Evolutionary conservation across 2,329 filamentous ascomycete genomes (phyloP).

Genomic region (Clonostachys byssicola): DNA sequence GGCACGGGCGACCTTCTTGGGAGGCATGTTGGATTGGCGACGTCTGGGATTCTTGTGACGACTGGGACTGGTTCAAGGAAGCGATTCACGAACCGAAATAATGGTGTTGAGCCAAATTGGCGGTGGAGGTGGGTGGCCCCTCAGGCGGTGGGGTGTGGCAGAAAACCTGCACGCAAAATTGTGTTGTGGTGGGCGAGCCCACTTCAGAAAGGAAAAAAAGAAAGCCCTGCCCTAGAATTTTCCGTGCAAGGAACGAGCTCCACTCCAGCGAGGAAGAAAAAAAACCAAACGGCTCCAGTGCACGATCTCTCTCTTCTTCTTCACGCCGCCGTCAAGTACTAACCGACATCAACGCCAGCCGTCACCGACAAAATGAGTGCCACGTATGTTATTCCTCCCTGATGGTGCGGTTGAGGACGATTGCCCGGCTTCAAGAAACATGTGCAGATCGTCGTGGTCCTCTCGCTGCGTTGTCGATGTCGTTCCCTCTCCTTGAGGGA

Average conservation of each 20-base stretch:
- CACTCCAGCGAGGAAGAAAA: not conserved
- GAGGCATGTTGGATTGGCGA: slow-evolving; percentile 67
- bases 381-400: slow-evolving; percentile 49
- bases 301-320: slow-evolving; percentile 2
- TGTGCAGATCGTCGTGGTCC: slow-evolving; percentile 77
- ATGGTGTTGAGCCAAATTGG: slow-evolving; percentile 15
- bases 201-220: slow-evolving; percentile 7
- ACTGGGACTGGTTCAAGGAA: slow-evolving; percentile 1
- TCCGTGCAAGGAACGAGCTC: not conserved
- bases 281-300: not conserved
- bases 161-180: slow-evolving; percentile 10
- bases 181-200: slow-evolving; percentile 1
- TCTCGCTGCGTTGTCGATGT: slow-evolving; percentile 56
- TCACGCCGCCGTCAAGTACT: not conserved
- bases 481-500: slow-evolving; percentile 5
- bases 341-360: slow-evolving; percentile 2
- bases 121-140: slow-evolving; percentile 14
- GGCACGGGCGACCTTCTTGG: slow-evolving; percentile 83
- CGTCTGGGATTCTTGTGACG: not conserved
- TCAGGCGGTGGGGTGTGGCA: slow-evolving; percentile 31
- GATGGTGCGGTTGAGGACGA: slow-evolving; percentile 23
- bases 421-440: slow-evolving; percentile 46
- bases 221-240: slow-evolving; percentile 1
- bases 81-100: slow-evolving; percentile 1
- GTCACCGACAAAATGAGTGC: slow-evolving; percentile 38